These are phyloP conservation scores for Beauveria varroae DNA, from an alignment of 2,329 filamentous ascomycete species.

Conservation along the genomic window DNA sequence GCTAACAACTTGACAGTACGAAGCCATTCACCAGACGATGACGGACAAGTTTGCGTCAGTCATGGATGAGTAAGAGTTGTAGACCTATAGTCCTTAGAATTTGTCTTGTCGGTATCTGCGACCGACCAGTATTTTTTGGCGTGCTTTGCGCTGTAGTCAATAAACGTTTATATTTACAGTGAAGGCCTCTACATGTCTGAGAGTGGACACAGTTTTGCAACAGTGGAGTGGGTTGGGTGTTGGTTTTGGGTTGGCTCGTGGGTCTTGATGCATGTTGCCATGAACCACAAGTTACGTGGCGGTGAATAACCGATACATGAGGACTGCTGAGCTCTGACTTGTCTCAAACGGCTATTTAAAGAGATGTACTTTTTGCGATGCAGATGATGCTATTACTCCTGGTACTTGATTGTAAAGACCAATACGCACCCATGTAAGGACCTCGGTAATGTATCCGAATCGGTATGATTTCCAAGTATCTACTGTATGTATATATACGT, in stretches of 20 bases:
- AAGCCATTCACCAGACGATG: conserved; percentile 85
- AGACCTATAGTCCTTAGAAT: conserved; percentile 22
- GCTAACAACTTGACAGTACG: conserved; percentile 60
- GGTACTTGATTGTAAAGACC: no score
- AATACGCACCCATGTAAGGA: no score
- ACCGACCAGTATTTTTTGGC: conserved; percentile 7
- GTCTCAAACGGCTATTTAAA: neutral
- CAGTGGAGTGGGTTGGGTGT: neutral
- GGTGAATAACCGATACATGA: no score
- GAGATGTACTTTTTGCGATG: neutral
- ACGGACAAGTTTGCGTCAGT: conserved; percentile 96
- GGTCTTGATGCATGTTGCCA: neutral
- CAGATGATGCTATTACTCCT: neutral
- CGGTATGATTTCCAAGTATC: neutral
- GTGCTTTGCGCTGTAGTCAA: conserved; percentile 10
- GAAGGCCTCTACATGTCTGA: neutral
- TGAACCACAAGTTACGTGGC: no score
- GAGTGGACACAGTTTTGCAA: no score
- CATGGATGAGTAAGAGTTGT: conserved; percentile 68
- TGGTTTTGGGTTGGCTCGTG: no score
- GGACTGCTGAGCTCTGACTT: no score
- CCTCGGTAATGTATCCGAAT: neutral
- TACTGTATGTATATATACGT: neutral
- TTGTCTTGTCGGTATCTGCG: conserved; percentile 6
- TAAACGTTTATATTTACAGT: neutral